Evolutionary conservation across 768 basidiomycete genomes (phyloP).

Genomic region (Termitomyces bulborhizus): DNA sequence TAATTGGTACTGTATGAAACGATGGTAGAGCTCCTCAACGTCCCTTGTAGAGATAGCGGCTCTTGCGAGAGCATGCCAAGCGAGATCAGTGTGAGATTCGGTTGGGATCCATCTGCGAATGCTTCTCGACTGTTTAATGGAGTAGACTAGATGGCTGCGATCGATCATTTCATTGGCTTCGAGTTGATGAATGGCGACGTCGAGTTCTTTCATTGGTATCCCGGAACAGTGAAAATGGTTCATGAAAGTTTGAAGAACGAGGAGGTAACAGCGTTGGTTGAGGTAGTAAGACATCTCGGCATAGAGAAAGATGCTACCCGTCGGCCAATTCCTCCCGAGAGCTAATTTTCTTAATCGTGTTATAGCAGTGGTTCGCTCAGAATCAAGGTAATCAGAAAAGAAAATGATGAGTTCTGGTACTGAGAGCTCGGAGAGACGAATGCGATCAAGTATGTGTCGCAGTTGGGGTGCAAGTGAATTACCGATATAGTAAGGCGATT

Average conservation of each 20-base stretch:
- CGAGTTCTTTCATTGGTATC: constrained; percentile 37
- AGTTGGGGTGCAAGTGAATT: constrained; percentile 3
- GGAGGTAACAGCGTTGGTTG: constrained; percentile 16
- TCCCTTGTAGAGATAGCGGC: constrained; percentile 16
- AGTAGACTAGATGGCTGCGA: constrained; percentile 2
- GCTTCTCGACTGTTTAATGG: constrained; percentile 1
- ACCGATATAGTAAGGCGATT: constrained; percentile 5
- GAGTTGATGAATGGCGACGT: constrained; percentile 6
- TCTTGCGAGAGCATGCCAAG: constrained; percentile 33
- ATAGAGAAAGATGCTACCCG: constrained; percentile 25
- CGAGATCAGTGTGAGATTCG: constrained; percentile 25
- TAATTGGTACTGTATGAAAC: constrained; percentile 18
- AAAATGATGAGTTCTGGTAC: constrained; percentile 28
- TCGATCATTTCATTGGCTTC: not conserved
- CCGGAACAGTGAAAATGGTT: constrained; percentile 47
- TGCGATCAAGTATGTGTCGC: not conserved
- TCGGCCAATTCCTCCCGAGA: constrained; percentile 15
- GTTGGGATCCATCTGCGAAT: constrained; percentile 28
- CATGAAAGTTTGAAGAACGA: constrained; percentile 39
- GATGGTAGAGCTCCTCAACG: constrained; percentile 36
- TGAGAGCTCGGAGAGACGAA: constrained; percentile 2
- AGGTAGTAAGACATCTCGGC: constrained; percentile 40
- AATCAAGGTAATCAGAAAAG: constrained; percentile 26
- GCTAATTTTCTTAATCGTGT: constrained; percentile 26
- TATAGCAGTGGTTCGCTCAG: constrained; percentile 28